A percentile compares a stretch with the other conserved stretches of the same genome.
These are phyloP conservation scores for Kazachstania kunashirensis DNA, from an alignment of 805 yeast species.

Conservation along the genomic window DNA sequence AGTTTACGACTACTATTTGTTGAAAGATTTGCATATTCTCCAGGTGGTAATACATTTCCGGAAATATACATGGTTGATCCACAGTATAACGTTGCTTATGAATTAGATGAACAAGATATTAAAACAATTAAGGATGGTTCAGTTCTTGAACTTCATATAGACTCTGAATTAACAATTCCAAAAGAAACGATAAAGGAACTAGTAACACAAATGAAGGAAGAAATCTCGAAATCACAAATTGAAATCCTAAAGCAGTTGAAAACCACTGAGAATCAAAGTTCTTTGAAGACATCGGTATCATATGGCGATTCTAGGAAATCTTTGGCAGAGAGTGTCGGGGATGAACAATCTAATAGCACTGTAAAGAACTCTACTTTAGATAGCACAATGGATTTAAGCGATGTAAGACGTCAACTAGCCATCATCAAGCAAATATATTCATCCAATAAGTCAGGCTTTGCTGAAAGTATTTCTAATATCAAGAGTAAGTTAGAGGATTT, in stretches of 20 bases:
- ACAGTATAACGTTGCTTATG: slow-evolving; percentile 53
- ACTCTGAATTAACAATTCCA: background rate
- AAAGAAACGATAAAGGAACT: slow-evolving; percentile 6
- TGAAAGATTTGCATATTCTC: slow-evolving; percentile 79
- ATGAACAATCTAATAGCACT: background rate
- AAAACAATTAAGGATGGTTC: slow-evolving; percentile 50
- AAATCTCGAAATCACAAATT: slow-evolving; percentile 11
- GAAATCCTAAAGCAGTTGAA: slow-evolving; percentile 5
- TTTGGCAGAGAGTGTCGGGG: too few species aligned
- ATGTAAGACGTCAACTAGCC: slow-evolving; percentile 49
- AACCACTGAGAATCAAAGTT: background rate
- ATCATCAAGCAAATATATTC: slow-evolving; percentile 1
- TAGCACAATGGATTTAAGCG: slow-evolving; percentile 20
- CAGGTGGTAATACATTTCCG: slow-evolving; percentile 64
- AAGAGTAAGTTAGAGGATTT: slow-evolving; percentile 41
- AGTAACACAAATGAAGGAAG: slow-evolving; percentile 7
- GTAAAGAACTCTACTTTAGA: background rate
- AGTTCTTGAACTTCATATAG: slow-evolving; percentile 41
- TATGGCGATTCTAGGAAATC: background rate
- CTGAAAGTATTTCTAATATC: slow-evolving; percentile 36
- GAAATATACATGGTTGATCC: slow-evolving; percentile 65
- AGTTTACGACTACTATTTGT: slow-evolving; percentile 64
- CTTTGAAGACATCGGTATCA: background rate
- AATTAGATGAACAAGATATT: slow-evolving; percentile 63
- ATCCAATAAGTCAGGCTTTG: slow-evolving; percentile 17